Percentiles rank a stretch among this genome's conserved stretches.
Conservation (phyloP, 2,329 filamentous ascomycete genomes). For the Fusarium sp. region DNA sequence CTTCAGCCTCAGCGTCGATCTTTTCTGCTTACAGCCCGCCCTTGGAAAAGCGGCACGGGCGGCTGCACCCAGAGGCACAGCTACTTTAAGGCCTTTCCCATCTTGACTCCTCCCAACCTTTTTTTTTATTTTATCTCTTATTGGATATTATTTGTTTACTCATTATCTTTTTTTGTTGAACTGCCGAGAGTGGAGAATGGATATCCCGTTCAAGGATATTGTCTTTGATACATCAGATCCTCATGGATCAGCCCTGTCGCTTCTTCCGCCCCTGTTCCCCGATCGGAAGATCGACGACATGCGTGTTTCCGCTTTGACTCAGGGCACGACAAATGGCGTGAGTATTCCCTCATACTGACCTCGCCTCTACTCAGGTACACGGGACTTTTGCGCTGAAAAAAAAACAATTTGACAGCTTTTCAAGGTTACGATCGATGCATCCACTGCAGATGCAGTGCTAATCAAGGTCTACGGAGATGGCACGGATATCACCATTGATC, state of each 20-base stretch:
- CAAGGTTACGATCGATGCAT: constrained; percentile 18
- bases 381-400: constrained; percentile 1
- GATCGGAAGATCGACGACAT: neutral
- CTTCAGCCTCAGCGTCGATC: neutral
- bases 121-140: neutral
- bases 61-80: neutral
- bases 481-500: constrained; percentile 36
- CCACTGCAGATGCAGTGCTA: constrained; percentile 6
- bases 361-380: neutral
- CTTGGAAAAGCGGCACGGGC: neutral
- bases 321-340: constrained; percentile 38
- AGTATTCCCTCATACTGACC: neutral
- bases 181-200: constrained; percentile 9
- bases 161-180: neutral
- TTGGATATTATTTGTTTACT: neutral
- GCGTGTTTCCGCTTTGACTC: constrained; percentile 16
- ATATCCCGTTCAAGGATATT: constrained; percentile 22
- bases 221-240: constrained; percentile 25
- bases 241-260: constrained; percentile 11
- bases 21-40: neutral
- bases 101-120: neutral
- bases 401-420: constrained; percentile 18
- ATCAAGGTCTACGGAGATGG: constrained; percentile 39
- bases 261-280: constrained; percentile 25
- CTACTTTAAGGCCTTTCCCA: neutral